Conservation (phyloP, 768 basidiomycete species). For the Arthromyces matolae region DNA sequence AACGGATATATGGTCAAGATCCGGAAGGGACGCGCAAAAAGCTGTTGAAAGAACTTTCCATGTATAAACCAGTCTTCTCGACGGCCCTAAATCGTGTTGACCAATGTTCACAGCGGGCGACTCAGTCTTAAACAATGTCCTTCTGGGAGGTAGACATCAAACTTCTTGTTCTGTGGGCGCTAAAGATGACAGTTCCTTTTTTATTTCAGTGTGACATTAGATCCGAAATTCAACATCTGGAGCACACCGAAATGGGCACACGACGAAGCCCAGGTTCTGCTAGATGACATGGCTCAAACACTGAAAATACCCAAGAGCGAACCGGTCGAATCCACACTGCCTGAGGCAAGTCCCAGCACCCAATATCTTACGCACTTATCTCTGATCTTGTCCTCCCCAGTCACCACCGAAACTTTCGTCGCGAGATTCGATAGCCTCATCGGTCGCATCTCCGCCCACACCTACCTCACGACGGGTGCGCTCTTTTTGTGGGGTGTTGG, state of each 20-base stretch:
- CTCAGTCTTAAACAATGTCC: constrained; percentile 5
- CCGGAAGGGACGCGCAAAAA: constrained; percentile 4
- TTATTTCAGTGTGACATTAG: not conserved
- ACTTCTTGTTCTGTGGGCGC: not conserved
- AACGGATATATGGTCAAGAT: constrained; percentile 10
- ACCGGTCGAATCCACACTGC: constrained; percentile 10
- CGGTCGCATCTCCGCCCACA: not conserved
- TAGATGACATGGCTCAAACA: constrained; percentile 12
- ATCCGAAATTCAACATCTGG: not conserved
- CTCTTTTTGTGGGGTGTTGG: too few relatives aligned
- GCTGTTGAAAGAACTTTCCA: constrained; percentile 24
- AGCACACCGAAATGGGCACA: not conserved
- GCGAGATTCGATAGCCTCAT: constrained; percentile 7
- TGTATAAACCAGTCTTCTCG: constrained; percentile 18
- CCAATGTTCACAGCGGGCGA: constrained; percentile 5
- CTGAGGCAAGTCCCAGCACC: constrained; percentile 17
- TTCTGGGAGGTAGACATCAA: constrained; percentile 9
- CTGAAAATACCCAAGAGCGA: constrained; percentile 16
- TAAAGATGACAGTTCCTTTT: not conserved
- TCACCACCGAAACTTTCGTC: too few relatives aligned
- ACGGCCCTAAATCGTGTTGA: not conserved
- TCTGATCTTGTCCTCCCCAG: constrained; percentile 2
- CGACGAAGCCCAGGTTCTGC: constrained; percentile 10
- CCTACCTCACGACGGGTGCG: not conserved
- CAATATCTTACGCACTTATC: too few relatives aligned